Evolutionary conservation across 768 basidiomycete genomes (phyloP), one percentile per base, ranked within the genome.

Genomic region (Boletus coccyginus): DNA sequence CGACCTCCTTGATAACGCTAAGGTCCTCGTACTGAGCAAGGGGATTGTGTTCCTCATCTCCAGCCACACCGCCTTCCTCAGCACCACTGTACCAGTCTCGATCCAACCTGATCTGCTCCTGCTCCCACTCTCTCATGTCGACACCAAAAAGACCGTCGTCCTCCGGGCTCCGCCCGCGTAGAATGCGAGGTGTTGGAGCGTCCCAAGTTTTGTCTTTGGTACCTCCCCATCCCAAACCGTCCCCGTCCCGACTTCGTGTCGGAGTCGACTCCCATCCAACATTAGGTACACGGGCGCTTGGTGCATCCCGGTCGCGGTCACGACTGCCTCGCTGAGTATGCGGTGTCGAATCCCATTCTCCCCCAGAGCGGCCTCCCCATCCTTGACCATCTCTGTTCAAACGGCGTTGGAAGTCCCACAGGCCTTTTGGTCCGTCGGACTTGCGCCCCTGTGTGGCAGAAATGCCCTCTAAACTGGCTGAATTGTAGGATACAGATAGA

Each of bases 51-150:
- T 94, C 94, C 51, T 94, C 94, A 60, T 97, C 92, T 12, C 88
- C 91, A 13, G 89, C 89, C 19, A 94, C 76, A 3, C 83, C 86
- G 21, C 88, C 91, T 57, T 94, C 94, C 66, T 94, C 96, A 24
- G 90, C 92, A 44, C 90, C 88, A 50, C 85, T 87, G 68, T 98
- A 99, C 97, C 97, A 99, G 66, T 98, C 94, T 29, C 97, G 79
- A 71, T 99, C 97, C 66, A 98, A 68, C 56, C 81, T 81, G 13
- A 94, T 81, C 70, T 97, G 94, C 70, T 98, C 97, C 65, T 98
- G 96, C 71, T 98, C 97, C 97, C 96, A 99, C 66, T 97, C 96
- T 48, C 90, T 79, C 43, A 82, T 78, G 67, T 94, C 90, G 31
- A 95, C 71, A 9, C 81, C 84, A 19, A 83, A 72, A 14, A 81